phyloP scores from a whole-genome alignment of 192 early-diverging fungal genomes.

The Rhizophagus sp. region DNA sequence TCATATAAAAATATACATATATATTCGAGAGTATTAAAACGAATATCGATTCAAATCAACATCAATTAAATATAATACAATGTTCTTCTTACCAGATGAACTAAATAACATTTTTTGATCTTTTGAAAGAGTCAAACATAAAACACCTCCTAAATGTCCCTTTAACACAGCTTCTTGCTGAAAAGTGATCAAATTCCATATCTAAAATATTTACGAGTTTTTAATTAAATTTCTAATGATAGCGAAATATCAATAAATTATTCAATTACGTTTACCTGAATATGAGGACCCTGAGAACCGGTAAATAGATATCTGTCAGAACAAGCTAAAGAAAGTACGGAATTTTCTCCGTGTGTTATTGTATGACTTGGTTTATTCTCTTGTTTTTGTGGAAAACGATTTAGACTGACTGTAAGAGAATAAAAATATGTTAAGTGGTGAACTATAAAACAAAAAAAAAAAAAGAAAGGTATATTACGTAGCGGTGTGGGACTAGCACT shows the following conservation, averaged over 20 bases:
- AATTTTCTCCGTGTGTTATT: slow-evolving; percentile 53
- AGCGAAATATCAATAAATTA: slow-evolving; percentile 6
- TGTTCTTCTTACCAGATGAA: slow-evolving; percentile 49
- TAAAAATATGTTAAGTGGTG: background rate
- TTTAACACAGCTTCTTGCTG: slow-evolving; percentile 48
- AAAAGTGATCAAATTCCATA: slow-evolving; percentile 55
- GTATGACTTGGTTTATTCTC: slow-evolving; percentile 47
- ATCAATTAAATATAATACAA: background rate
- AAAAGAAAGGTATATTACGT: background rate
- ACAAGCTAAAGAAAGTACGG: slow-evolving; percentile 66
- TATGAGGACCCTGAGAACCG: slow-evolving; percentile 65
- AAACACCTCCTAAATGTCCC: slow-evolving; percentile 53
- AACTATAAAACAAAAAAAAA: background rate
- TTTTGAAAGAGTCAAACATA: slow-evolving; percentile 45
- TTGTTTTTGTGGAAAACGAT: slow-evolving; percentile 34
- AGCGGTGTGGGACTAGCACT: background rate
- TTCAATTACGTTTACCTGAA: slow-evolving; percentile 45
- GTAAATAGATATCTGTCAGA: slow-evolving; percentile 61
- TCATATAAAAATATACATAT: slow-evolving; percentile 37
- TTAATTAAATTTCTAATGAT: background rate
- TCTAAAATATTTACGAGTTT: slow-evolving; percentile 27
- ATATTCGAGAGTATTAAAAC: background rate
- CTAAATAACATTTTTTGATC: slow-evolving; percentile 53
- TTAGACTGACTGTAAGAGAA: slow-evolving; percentile 35
- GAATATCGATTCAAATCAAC: background rate